Evolutionary conservation across 805 yeast species (phyloP).

Genomic region (Komagataella phaffii): DNA sequence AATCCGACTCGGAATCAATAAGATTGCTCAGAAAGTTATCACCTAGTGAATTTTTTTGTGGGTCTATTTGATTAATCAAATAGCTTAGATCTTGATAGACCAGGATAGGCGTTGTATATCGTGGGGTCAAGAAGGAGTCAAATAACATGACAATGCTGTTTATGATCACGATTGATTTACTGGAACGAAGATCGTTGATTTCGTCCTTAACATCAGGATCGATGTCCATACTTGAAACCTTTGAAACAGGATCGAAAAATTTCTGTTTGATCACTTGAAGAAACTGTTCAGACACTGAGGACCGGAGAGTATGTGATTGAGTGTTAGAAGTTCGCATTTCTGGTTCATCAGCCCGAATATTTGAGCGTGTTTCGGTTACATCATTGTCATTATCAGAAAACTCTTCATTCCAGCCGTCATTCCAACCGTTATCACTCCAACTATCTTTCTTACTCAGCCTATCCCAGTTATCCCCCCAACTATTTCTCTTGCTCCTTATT

Average conservation of each 20-base stretch:
- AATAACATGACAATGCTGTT: not conserved
- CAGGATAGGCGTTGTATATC: not conserved
- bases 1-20: not conserved
- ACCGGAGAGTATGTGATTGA: not conserved
- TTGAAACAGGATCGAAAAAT: not conserved
- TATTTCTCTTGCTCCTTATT: not conserved
- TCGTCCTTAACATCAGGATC: not conserved
- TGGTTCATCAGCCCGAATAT: not conserved
- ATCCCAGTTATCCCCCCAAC: not conserved
- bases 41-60: not conserved
- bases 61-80: not conserved
- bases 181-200: not conserved
- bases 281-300: not conserved
- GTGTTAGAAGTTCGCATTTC: not conserved
- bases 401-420: not conserved
- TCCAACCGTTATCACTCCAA: not conserved
- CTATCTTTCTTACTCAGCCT: not conserved
- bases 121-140: not conserved
- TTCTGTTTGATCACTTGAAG: not conserved
- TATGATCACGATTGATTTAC: not conserved
- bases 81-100: not conserved
- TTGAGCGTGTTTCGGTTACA: not conserved
- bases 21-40: not conserved
- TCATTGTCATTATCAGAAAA: not conserved
- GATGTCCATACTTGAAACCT: not conserved